Evolutionary conservation across 2,329 filamentous ascomycete species (phyloP).

Genomic region (Stagonosporopsis cucurbitacearum): DNA sequence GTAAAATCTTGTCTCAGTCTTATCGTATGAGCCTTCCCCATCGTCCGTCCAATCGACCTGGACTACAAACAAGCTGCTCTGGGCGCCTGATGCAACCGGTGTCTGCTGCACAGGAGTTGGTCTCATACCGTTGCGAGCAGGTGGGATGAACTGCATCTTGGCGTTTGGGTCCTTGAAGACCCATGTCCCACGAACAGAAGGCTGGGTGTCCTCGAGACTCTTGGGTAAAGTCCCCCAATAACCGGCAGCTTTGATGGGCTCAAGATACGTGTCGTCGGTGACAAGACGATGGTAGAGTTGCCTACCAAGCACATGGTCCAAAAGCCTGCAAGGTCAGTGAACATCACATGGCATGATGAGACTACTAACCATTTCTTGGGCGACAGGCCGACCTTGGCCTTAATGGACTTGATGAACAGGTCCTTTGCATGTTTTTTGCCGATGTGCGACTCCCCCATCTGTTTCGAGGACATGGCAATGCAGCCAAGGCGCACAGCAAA

Average conservation of each 20-base stretch:
- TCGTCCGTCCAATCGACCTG: slow-evolving; percentile 44
- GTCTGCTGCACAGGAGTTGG: slow-evolving; percentile 8
- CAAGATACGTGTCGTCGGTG: slow-evolving; percentile 26
- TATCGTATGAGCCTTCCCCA: slow-evolving; percentile 41
- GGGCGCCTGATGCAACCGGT: neutral
- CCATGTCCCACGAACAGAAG: slow-evolving; percentile 39
- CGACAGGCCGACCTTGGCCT: slow-evolving; percentile 15
- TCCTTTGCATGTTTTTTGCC: slow-evolving; percentile 23
- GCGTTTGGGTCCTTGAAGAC: slow-evolving; percentile 37
- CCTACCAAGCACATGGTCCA: slow-evolving; percentile 24
- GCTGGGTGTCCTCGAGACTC: slow-evolving; percentile 26
- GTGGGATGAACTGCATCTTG: slow-evolving; percentile 1
- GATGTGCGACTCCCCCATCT: slow-evolving; percentile 19
- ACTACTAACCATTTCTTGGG: slow-evolving; percentile 35
- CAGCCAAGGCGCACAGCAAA: slow-evolving; percentile 38
- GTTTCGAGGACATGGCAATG: slow-evolving; percentile 27
- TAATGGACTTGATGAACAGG: slow-evolving; percentile 24
- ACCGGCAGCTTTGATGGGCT: slow-evolving; percentile 29
- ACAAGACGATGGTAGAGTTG: slow-evolving; percentile 33
- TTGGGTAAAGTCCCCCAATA: slow-evolving; percentile 28
- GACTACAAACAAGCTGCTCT: slow-evolving; percentile 26
- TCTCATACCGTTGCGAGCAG: slow-evolving; percentile 20
- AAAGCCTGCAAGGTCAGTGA: slow-evolving; percentile 26
- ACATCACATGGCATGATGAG: neutral
- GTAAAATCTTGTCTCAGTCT: slow-evolving; percentile 32